Base-by-base conservation (phyloP, 2,329 filamentous ascomycete genomes). In the Exutisphaerella laricina region DNA sequence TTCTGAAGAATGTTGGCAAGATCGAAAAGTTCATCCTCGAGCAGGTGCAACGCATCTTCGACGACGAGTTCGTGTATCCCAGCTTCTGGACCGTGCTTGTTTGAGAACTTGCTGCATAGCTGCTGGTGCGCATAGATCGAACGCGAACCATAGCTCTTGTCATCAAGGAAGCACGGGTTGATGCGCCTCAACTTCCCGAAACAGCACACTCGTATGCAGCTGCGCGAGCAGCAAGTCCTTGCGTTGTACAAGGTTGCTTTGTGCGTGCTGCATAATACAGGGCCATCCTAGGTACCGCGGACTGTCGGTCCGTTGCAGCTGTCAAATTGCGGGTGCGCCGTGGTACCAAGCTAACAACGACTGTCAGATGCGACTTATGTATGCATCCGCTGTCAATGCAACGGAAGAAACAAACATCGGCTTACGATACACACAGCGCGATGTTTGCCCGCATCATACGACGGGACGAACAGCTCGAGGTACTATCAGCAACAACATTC, bases 81-180 rank as follows among this genome's bases (percentile, higher is more conserved):
- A 96, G 89, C 66, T 97, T 94, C 67, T 97, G 90, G 89, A 97
- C 90, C 1, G 96, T 97, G 65, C 70, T 98, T 57, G 83, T 97
- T 13, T 54, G 51, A 54, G 31, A 12, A 4, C n/a, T n/a, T 14
- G n/a, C 23, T 37, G 30, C 5, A 7, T 9, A 17, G 30, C 17
- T 18, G 30, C 30, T 18, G 3, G 13, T 14, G 16, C 7, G 14
- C 12, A 26, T 17, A 14, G 23, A 9, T 29, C 17, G 10, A 6
- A 9, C 18, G 18, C 29, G n/a, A n/a, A n/a, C n/a, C n/a, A n/a
- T n/a, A n/a, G n/a, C n/a, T n/a, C n/a, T n/a, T n/a, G n/a, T n/a
- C n/a, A n/a, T n/a, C n/a, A n/a, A n/a, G n/a, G n/a, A n/a, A n/a
- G n/a, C n/a, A n/a, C n/a, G n/a, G n/a, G n/a, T n/a, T n/a, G n/a